These are phyloP conservation scores for Fusarium scirpi DNA, from an alignment of 2,329 filamentous ascomycete species.

Conservation along the genomic window DNA sequence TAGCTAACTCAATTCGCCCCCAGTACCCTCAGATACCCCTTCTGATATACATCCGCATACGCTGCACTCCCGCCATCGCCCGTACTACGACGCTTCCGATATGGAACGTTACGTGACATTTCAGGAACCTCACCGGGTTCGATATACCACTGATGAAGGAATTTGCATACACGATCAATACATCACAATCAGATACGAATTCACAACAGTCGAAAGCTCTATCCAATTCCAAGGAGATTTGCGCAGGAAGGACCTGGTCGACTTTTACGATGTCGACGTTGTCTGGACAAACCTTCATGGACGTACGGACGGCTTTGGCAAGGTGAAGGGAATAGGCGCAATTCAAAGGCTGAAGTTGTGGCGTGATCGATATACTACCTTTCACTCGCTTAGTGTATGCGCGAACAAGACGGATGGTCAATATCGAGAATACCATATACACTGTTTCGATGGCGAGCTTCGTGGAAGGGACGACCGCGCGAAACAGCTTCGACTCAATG, in stretches of 20 bases:
- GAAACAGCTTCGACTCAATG: conserved; percentile 59
- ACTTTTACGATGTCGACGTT: conserved; percentile 65
- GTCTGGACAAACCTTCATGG: conserved; percentile 64
- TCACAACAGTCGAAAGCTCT: conserved; percentile 61
- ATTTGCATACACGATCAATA: conserved; percentile 62
- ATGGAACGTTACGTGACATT: conserved; percentile 64
- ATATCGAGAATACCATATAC: conserved; percentile 62
- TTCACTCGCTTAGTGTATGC: conserved; percentile 61
- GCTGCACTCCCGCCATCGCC: conserved; percentile 63
- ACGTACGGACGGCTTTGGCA: conserved; percentile 63
- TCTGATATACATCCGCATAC: conserved; percentile 62
- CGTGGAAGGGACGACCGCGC: conserved; percentile 60
- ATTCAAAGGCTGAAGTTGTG: conserved; percentile 66
- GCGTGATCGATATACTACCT: conserved; percentile 61
- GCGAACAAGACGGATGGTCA: conserved; percentile 60
- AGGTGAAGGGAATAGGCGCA: conserved; percentile 62
- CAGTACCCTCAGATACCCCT: conserved; percentile 61
- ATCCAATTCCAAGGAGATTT: conserved; percentile 63
- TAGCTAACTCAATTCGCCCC: conserved; percentile 17
- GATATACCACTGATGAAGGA: conserved; percentile 61
- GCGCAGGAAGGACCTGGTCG: conserved; percentile 60
- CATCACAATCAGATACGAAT: conserved; percentile 63
- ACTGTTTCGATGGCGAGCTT: conserved; percentile 61
- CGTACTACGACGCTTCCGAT: conserved; percentile 62
- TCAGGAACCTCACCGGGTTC: conserved; percentile 60